These are phyloP conservation scores for Conidiobolus incongruus DNA, from an alignment of 371 early-diverging fungal genomes.

Conservation along the genomic window DNA sequence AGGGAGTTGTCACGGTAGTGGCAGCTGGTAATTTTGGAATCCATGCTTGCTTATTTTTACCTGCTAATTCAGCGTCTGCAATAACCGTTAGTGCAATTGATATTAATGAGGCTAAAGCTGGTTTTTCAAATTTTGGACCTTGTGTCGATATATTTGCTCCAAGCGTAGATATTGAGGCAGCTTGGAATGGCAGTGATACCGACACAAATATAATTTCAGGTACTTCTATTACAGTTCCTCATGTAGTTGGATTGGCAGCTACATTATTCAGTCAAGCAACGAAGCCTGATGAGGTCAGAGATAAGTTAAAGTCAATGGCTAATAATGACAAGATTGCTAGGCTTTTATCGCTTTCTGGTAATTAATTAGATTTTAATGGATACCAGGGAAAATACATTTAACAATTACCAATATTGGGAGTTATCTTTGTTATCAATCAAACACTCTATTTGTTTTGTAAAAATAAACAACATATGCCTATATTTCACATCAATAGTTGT, in stretches of 20 bases:
- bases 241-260: conserved; percentile 56
- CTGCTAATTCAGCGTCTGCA: conserved; percentile 55
- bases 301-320: no score
- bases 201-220: conserved; percentile 15
- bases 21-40: conserved; percentile 35
- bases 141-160: conserved; percentile 51
- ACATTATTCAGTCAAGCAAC: neutral
- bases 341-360: no score
- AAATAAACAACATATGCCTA: no score
- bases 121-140: conserved; percentile 49
- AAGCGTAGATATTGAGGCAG: conserved; percentile 17
- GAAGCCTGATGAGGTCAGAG: no score
- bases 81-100: conserved; percentile 82
- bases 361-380: no score
- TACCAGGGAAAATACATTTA: no score
- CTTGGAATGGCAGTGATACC: neutral
- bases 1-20: conserved; percentile 26
- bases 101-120: conserved; percentile 36
- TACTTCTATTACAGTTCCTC: conserved; percentile 54
- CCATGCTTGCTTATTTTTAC: conserved; percentile 69
- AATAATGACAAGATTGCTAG: no score
- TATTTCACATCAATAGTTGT: no score
- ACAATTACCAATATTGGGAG: no score
- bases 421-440: no score
- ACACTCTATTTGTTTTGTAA: no score